phyloP scores from a whole-genome alignment of 225 moss, liverwort and hornwort species.

The Thuidium tamariscinum region DNA sequence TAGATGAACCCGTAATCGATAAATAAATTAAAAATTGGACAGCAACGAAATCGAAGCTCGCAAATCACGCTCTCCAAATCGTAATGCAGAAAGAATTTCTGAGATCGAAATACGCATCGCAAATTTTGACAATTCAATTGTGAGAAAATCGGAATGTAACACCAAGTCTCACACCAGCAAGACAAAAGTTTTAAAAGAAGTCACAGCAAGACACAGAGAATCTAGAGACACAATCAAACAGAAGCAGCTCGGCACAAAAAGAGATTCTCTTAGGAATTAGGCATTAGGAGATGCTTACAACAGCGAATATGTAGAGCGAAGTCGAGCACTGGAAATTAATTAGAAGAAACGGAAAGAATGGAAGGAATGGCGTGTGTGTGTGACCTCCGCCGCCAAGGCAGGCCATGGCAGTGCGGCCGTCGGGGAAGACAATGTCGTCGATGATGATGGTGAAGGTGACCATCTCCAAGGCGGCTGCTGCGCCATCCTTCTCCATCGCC shows the following conservation, averaged over 20 bases:
- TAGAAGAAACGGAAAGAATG: neutral
- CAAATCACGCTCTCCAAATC: neutral
- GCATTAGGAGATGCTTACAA: neutral
- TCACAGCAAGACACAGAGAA: neutral
- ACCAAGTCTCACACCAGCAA: neutral
- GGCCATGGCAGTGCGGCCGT: slow-evolving; percentile 81
- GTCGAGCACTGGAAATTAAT: neutral
- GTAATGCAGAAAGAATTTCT: neutral
- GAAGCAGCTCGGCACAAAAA: neutral
- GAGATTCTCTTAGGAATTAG: neutral
- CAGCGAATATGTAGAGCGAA: neutral
- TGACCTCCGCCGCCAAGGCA: slow-evolving; percentile 92
- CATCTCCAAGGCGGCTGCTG: slow-evolving; percentile 31
- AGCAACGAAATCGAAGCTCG: neutral
- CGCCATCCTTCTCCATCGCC: slow-evolving; percentile 2
- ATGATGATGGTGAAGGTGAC: slow-evolving; percentile 91
- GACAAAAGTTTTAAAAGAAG: neutral
- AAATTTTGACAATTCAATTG: too few relatives aligned
- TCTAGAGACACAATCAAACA: neutral
- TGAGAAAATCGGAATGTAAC: too few relatives aligned
- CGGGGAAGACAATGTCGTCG: slow-evolving; percentile 88
- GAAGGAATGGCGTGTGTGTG: neutral
- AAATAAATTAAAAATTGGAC: neutral
- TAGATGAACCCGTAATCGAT: neutral
- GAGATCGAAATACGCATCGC: neutral